These are phyloP conservation scores for Taphrina wiesneri DNA, from an alignment of 1,139 yeast genomes.

Conservation along the genomic window DNA sequence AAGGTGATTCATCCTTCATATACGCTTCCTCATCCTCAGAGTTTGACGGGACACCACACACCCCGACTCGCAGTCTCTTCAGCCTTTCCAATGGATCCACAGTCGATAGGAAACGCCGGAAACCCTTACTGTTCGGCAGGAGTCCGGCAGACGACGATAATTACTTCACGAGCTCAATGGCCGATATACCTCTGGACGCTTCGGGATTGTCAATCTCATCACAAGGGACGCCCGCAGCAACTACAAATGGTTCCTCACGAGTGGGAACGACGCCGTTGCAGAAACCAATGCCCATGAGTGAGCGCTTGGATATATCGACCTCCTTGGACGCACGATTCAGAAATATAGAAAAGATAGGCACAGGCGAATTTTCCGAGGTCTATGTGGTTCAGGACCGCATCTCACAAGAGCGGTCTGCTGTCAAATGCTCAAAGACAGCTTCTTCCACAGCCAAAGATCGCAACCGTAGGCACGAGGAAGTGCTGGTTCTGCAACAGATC, in stretches of 20 bases:
- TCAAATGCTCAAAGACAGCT: conserved; percentile 72
- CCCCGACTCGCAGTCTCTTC: conserved; percentile 29
- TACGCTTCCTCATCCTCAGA: conserved; percentile 30
- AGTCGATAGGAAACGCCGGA: conserved; percentile 5
- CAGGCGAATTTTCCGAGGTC: conserved; percentile 87
- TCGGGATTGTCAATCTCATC: conserved; percentile 4
- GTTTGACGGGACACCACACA: conserved; percentile 20
- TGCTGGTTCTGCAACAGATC: conserved; percentile 54
- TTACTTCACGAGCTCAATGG: conserved; percentile 2
- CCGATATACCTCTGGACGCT: not conserved
- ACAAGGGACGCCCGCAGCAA: conserved; percentile 2
- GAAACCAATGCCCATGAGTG: not conserved
- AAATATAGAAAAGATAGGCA: conserved; percentile 69
- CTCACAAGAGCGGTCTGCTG: conserved; percentile 58
- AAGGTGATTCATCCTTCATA: conserved; percentile 27
- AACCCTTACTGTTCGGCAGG: conserved; percentile 13
- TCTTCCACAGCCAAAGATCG: conserved; percentile 57
- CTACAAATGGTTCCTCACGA: conserved; percentile 14
- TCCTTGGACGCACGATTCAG: conserved; percentile 61
- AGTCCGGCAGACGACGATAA: conserved; percentile 18
- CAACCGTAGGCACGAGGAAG: conserved; percentile 57
- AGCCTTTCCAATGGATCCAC: conserved; percentile 8
- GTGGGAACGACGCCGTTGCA: not conserved
- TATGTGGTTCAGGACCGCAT: conserved; percentile 64
- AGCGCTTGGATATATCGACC: not conserved